A percentile compares a stretch with the other conserved stretches of the same genome.
phyloP scores from a whole-genome alignment of 2,329 filamentous ascomycete genomes.

The Tolypocladium ovalisporum region DNA sequence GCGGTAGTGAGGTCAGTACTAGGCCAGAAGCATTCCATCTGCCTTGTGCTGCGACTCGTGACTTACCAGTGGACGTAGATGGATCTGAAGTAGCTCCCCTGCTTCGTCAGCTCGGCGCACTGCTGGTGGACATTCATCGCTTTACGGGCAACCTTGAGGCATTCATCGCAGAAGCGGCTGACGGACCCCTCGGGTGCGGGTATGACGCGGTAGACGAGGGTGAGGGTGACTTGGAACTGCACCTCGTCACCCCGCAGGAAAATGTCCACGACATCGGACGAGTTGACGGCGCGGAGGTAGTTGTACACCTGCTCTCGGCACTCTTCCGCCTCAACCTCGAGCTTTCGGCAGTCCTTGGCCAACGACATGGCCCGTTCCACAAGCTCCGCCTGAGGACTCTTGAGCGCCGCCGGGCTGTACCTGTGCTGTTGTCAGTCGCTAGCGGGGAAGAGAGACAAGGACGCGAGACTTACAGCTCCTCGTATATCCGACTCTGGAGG shows the following conservation, averaged over 20 bases:
- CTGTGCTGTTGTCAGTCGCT: conserved; percentile 11
- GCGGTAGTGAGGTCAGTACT: neutral
- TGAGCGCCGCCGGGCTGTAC: conserved; percentile 39
- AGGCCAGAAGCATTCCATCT: neutral
- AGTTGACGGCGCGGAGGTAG: conserved; percentile 25
- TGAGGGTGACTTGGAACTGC: conserved; percentile 34
- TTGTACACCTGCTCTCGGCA: conserved; percentile 22
- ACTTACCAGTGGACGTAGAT: conserved; percentile 42
- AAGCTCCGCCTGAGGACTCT: conserved; percentile 26
- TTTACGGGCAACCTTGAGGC: conserved; percentile 36
- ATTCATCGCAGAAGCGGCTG: conserved; percentile 35
- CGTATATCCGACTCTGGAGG: conserved; percentile 49
- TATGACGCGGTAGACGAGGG: conserved; percentile 41
- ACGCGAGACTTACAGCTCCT: conserved; percentile 24
- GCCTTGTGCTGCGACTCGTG: neutral
- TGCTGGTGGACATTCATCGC: conserved; percentile 34
- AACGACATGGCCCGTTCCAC: conserved; percentile 26
- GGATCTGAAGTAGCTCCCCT: conserved; percentile 28
- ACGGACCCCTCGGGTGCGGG: conserved; percentile 30
- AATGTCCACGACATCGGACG: conserved; percentile 29
- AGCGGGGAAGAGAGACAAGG: too few species aligned
- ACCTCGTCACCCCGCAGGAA: conserved; percentile 37
- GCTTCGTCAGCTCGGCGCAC: conserved; percentile 31
- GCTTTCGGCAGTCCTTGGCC: conserved; percentile 24
- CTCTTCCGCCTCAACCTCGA: conserved; percentile 24